Conservation (phyloP, 176 grass and related monocot species). For the Canna indica region DNA sequence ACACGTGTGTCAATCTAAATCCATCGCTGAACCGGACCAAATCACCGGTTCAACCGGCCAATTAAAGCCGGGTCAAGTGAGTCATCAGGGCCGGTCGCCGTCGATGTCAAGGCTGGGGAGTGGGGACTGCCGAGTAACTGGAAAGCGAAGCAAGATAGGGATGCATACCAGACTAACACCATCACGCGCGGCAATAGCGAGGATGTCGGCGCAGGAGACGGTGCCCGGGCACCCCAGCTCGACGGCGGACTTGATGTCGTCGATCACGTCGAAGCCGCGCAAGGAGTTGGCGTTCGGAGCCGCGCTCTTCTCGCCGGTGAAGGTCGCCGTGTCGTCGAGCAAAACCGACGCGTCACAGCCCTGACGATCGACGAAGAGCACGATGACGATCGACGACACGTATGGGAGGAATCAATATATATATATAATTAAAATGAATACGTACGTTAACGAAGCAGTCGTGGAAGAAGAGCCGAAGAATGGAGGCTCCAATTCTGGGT, state of each 20-base stretch:
- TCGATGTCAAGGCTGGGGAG: too few species aligned
- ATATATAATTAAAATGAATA: background rate
- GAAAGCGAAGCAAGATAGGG: too few species aligned
- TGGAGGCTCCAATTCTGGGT: conserved; percentile 50
- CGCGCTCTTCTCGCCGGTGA: background rate
- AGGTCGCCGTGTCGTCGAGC: background rate
- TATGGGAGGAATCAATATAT: too few species aligned
- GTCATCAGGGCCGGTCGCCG: too few species aligned
- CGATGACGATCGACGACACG: background rate
- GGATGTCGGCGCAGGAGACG: conserved; percentile 25
- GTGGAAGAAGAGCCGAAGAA: conserved; percentile 72
- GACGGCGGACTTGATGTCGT: background rate
- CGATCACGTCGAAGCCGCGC: background rate
- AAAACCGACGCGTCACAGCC: conserved; percentile 4
- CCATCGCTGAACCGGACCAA: background rate
- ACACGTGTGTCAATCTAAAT: too few species aligned
- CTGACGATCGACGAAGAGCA: background rate
- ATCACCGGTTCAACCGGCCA: background rate
- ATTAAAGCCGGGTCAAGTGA: too few species aligned
- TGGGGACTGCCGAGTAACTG: background rate
- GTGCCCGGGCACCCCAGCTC: background rate
- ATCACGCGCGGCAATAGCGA: conserved; percentile 8
- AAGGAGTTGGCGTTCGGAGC: background rate
- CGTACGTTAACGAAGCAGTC: conserved; percentile 80
- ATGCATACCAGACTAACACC: background rate